Evolutionary conservation across 805 yeast genomes (phyloP).

Genomic region (Lachancea sp.): DNA sequence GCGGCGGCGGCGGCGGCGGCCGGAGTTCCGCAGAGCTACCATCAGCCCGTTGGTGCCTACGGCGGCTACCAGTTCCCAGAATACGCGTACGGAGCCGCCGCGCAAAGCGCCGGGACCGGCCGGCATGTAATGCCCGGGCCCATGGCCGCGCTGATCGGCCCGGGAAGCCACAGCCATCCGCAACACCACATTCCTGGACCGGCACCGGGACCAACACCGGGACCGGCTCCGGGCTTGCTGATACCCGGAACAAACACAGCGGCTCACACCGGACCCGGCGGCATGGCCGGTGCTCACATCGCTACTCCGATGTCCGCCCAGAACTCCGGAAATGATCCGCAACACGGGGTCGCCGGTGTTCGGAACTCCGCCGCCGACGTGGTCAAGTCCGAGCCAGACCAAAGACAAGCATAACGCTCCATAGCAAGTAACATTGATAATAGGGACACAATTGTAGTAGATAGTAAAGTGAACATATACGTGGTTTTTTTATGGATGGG

Average conservation of each 20-base stretch:
- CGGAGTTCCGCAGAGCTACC: not conserved
- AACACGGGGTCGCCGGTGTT: too few species aligned
- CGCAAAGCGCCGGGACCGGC: not conserved
- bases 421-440: too few species aligned
- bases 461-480: too few species aligned
- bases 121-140: not conserved
- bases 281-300: too few species aligned
- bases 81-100: conserved; percentile 4
- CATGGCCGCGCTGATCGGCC: not conserved
- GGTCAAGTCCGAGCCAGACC: too few species aligned
- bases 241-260: not conserved
- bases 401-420: too few species aligned
- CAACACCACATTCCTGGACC: not conserved
- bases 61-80: conserved; percentile 5
- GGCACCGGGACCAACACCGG: not conserved
- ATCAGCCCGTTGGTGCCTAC: conserved; percentile 2
- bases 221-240: not conserved
- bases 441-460: too few species aligned
- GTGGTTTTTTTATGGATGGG: too few species aligned
- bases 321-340: too few species aligned
- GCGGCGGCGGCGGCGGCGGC: too few species aligned
- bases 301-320: too few species aligned
- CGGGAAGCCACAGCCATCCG: not conserved
- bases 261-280: not conserved
- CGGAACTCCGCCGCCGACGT: too few species aligned